Base-by-base conservation (phyloP, 2,329 filamentous ascomycete species). In the Periconia macrospinosa region DNA sequence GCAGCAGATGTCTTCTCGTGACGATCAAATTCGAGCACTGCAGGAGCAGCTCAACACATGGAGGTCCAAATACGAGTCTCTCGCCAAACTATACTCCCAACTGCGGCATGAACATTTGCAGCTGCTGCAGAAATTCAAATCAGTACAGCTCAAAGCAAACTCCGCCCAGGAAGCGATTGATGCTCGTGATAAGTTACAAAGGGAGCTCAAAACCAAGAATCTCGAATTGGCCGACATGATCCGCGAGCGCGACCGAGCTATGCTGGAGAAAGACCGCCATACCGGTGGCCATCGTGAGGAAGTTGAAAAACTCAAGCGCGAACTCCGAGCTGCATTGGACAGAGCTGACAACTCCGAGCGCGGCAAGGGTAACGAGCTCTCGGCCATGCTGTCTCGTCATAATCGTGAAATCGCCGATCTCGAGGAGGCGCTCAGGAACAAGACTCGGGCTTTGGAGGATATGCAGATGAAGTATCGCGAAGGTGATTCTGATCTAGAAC, bases 171-270 rank as follows among this genome's bases (percentile, higher is more conserved):
- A 99, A 77, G 94, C 94, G 1, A 96, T 97, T 59, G 94, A 97
- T 53, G 87, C 85, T 64, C 88, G 93, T 9, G 94, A 99, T 78
- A 96, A 95, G 79, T 83, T 99, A 49, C 92, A 97, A 78, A 89
- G 93, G 33, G 94, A 99, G 77, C 89, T 99, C 73, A 99, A 99
- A 84, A 97, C 93, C 30, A 99, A 99, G 84, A 99, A 99, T 71
- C 80, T 99, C n/a, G 94, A 99, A 75, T 78, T 99, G 57, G 94
- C 94, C 30, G 92, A 97, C 73, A 97, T 99, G 94, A 99, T 99
- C 60, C 86, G 94, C 42, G 94, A 99, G 78, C 85, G 94, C 63
- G 94, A 99, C 70, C 86, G 94, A 59, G 94, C 94, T 30, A 77
- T 97, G 49, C 91, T 97, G 69, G 94, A 99, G 58, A 91, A 92